These are phyloP conservation scores for Gentiana macrophylla DNA, from an alignment of 257 asterid genomes.

Conservation along the genomic window DNA sequence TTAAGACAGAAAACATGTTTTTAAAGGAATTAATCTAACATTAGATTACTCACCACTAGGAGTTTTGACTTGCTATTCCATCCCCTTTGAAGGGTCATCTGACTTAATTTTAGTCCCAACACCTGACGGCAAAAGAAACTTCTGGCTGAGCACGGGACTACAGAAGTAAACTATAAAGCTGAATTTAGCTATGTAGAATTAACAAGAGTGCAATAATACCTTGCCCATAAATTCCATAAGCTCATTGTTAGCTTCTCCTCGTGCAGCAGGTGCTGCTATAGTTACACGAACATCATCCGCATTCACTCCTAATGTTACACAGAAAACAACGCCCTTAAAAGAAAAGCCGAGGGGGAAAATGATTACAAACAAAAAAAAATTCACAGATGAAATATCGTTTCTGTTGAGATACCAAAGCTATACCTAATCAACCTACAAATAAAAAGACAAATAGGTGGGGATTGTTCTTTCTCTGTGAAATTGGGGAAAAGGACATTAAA, in stretches of 20 bases:
- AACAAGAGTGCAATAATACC: constrained; percentile 22
- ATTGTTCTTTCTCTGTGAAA: too few species aligned
- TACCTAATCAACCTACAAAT: neutral
- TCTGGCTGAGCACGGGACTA: constrained; percentile 10
- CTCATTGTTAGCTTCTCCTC: constrained; percentile 99
- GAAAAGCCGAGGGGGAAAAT: neutral
- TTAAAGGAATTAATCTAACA: too few species aligned
- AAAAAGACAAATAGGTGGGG: neutral
- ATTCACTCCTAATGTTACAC: constrained; percentile 61
- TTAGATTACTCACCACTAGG: constrained; percentile 55
- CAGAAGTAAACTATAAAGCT: neutral
- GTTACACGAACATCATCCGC: constrained; percentile 99
- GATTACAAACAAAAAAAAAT: neutral
- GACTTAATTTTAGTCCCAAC: constrained; percentile 84
- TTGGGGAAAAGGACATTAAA: too few species aligned
- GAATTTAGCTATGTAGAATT: too few species aligned
- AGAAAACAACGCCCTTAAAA: too few species aligned
- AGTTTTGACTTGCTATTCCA: constrained; percentile 99
- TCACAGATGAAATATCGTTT: neutral
- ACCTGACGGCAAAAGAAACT: constrained; percentile 41
- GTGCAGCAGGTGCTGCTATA: constrained; percentile 89
- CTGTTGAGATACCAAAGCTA: neutral
- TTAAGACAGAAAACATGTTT: too few species aligned
- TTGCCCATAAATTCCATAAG: constrained; percentile 95
- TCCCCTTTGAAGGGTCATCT: constrained; percentile 99